Evolutionary conservation across 805 yeast genomes (phyloP).

Genomic region (Zygoascus flipseniorum): DNA sequence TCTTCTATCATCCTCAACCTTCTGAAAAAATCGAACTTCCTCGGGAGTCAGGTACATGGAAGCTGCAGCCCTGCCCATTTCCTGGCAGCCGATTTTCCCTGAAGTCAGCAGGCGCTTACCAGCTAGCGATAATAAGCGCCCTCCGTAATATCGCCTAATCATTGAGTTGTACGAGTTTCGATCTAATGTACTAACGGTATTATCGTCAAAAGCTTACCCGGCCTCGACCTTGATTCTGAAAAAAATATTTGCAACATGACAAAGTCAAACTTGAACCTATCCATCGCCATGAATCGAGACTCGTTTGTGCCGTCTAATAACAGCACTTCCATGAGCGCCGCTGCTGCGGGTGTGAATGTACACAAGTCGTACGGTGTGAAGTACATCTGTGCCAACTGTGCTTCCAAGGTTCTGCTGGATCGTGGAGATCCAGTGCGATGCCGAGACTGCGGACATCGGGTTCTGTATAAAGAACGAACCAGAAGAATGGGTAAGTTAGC

Average conservation of each 20-base stretch:
- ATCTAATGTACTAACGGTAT: not conserved
- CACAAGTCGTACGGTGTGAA: constrained; percentile 76
- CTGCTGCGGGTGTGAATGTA: constrained; percentile 70
- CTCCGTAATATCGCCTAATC: not conserved
- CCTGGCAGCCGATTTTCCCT: no score
- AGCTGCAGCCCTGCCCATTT: not conserved
- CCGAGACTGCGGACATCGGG: constrained; percentile 98
- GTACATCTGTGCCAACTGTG: constrained; percentile 95
- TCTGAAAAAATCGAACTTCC: not conserved
- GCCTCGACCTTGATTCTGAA: not conserved
- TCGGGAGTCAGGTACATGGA: not conserved
- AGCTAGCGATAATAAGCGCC: no score
- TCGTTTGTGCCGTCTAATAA: constrained; percentile 31
- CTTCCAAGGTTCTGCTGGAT: constrained; percentile 74
- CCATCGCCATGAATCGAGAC: constrained; percentile 23
- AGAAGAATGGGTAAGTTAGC: constrained; percentile 75
- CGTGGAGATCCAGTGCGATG: constrained; percentile 97
- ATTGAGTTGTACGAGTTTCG: not conserved
- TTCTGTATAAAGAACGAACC: constrained; percentile 92
- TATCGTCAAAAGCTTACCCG: not conserved
- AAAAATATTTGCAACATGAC: not conserved
- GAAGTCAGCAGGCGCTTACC: no score
- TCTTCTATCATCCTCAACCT: constrained; percentile 1
- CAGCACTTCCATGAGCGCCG: constrained; percentile 38
- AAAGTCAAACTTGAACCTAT: not conserved